Percentiles rank a stretch among this genome's conserved stretches.
Conservation (phyloP, 1,284 basidiomycete genomes). For the Sparassis latifolia region DNA sequence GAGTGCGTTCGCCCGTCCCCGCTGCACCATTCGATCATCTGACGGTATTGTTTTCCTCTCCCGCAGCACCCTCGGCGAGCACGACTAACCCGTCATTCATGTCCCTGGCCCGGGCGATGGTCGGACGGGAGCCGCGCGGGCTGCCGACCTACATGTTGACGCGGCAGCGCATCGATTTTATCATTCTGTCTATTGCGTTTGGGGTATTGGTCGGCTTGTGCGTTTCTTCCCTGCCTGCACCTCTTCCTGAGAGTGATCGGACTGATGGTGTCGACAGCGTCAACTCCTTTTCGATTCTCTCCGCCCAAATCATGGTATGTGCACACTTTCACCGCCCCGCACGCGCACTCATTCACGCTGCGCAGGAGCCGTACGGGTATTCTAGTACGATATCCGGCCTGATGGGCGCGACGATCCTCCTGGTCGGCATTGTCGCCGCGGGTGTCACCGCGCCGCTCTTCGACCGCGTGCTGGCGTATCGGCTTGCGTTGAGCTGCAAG, state of each 20-base stretch:
- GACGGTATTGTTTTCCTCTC: neutral
- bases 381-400: slow-evolving; percentile 40
- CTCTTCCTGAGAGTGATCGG: neutral
- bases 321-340: neutral
- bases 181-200: slow-evolving; percentile 52
- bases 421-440: slow-evolving; percentile 64
- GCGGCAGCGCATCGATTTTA: slow-evolving; percentile 65
- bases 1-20: slow-evolving; percentile 37
- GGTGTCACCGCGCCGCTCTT: slow-evolving; percentile 64
- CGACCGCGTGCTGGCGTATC: slow-evolving; percentile 70
- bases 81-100: slow-evolving; percentile 45
- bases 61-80: slow-evolving; percentile 58
- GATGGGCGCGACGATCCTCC: slow-evolving; percentile 60
- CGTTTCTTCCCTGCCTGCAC: slow-evolving; percentile 19
- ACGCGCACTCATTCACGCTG: neutral
- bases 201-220: slow-evolving; percentile 59
- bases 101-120: slow-evolving; percentile 50
- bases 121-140: slow-evolving; percentile 35
- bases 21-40: neutral
- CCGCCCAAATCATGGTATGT: slow-evolving; percentile 60
- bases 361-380: slow-evolving; percentile 68
- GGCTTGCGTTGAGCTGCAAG: slow-evolving; percentile 55
- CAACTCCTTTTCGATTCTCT: slow-evolving; percentile 53
- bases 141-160: slow-evolving; percentile 47
- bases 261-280: slow-evolving; percentile 19